A percentile compares a stretch with the other conserved stretches of the same genome.
Conservation (phyloP, 352 stramenopile genomes). For the Pilasporangium apinafurcum region DNA sequence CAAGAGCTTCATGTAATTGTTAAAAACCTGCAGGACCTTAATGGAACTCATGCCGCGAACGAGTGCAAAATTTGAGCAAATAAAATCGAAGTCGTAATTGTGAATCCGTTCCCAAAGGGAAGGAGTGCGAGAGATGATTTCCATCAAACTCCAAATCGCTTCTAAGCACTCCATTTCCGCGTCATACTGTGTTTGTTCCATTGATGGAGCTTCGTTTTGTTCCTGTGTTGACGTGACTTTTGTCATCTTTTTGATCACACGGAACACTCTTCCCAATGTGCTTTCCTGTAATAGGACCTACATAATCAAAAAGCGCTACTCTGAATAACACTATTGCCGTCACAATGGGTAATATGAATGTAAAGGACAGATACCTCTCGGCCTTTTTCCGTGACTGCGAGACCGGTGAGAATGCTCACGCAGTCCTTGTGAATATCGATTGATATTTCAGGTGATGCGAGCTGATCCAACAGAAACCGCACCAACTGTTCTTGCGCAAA, state of each 20-base stretch:
- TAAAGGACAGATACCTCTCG: slow-evolving; percentile 20
- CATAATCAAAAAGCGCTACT: slow-evolving; percentile 15
- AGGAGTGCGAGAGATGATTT: slow-evolving; percentile 17
- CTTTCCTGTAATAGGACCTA: slow-evolving; percentile 41
- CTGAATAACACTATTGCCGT: no score
- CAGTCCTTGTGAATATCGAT: slow-evolving; percentile 39
- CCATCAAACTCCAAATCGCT: slow-evolving; percentile 45
- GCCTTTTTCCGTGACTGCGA: slow-evolving; percentile 42
- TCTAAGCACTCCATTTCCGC: slow-evolving; percentile 15
- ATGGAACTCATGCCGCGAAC: slow-evolving; percentile 25
- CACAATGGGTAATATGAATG: not conserved
- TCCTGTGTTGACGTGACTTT: not conserved
- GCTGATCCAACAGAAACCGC: slow-evolving; percentile 46
- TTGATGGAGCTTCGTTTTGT: not conserved
- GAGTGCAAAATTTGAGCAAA: slow-evolving; percentile 48
- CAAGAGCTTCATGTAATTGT: slow-evolving; percentile 45
- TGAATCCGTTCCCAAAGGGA: slow-evolving; percentile 42
- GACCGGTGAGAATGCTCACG: slow-evolving; percentile 33
- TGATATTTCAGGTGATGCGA: slow-evolving; percentile 16
- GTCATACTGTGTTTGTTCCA: slow-evolving; percentile 9
- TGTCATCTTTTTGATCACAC: slow-evolving; percentile 33
- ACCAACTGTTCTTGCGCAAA: slow-evolving; percentile 69
- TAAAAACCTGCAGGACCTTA: slow-evolving; percentile 42
- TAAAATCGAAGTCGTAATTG: slow-evolving; percentile 57
- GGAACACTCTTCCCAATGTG: slow-evolving; percentile 36